Percentiles rank a stretch among this genome's conserved stretches.
phyloP scores from a whole-genome alignment of 176 grass and related monocot species.

The Oryza glumipatula region DNA sequence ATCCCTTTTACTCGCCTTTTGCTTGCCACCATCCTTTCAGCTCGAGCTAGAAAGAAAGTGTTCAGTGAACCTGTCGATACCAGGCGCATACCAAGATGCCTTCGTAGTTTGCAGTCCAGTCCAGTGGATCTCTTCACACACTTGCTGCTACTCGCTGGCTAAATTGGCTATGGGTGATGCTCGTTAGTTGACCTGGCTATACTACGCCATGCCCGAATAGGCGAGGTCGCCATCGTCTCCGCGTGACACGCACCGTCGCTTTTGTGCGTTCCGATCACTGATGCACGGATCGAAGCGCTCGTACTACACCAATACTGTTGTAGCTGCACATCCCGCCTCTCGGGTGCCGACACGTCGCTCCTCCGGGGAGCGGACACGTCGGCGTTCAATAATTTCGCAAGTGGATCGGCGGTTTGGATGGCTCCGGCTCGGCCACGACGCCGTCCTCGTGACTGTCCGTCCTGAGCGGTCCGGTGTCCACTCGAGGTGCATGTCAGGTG shows the following conservation, averaged over 20 bases:
- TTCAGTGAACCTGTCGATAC: conserved; percentile 47
- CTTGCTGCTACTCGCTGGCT: neutral
- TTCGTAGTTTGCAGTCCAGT: neutral
- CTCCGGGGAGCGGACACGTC: conserved; percentile 1
- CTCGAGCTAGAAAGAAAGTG: neutral
- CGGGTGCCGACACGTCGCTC: neutral
- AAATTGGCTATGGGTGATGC: neutral
- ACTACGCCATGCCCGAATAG: neutral
- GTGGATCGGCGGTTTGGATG: conserved; percentile 12
- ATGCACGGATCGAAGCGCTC: neutral
- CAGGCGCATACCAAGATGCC: neutral
- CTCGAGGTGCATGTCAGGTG: conserved; percentile 15
- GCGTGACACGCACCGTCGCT: neutral
- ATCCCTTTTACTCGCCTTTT: neutral
- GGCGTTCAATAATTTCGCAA: conserved; percentile 35
- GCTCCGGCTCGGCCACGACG: conserved; percentile 43
- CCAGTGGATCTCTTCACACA: neutral
- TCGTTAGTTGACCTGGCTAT: conserved; percentile 14
- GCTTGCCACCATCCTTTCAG: neutral
- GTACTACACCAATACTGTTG: neutral
- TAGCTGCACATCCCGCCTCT: neutral
- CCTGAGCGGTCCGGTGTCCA: neutral
- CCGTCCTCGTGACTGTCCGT: neutral
- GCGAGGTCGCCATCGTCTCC: neutral
- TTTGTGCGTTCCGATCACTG: neutral